Conservation (phyloP, 805 yeast genomes). For the Candida silvicultrix region DNA sequence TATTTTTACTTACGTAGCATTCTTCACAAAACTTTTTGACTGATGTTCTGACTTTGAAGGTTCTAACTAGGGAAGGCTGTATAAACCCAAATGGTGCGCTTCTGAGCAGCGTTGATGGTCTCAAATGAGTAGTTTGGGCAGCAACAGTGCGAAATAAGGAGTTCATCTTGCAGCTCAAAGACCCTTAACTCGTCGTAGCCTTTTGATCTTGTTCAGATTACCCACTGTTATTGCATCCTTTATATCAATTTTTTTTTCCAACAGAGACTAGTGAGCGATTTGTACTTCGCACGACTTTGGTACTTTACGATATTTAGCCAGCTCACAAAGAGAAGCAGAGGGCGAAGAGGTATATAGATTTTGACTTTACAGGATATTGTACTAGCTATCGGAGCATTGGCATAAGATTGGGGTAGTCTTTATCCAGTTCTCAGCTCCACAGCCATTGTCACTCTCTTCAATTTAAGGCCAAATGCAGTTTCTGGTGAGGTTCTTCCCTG, state of each 20-base stretch:
- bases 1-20: slow-evolving; percentile 49
- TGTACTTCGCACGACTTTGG: neutral
- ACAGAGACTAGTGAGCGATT: neutral
- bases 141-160: slow-evolving; percentile 14
- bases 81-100: slow-evolving; percentile 14
- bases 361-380: no score
- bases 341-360: neutral
- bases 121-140: slow-evolving; percentile 11
- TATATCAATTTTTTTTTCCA: neutral
- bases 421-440: no score
- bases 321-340: no score
- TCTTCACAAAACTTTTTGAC: slow-evolving; percentile 91
- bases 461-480: no score
- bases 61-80: slow-evolving; percentile 39
- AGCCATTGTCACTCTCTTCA: no score
- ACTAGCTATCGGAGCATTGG: no score
- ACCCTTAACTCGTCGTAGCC: no score
- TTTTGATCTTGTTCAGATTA: no score
- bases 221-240: no score
- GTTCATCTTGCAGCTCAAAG: slow-evolving; percentile 3
- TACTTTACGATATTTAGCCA: no score
- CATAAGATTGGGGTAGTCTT: no score
- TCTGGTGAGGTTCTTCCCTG: no score
- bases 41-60: slow-evolving; percentile 87
- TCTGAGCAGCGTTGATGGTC: slow-evolving; percentile 13